Evolutionary conservation across 164 flowering plant genomes (phyloP).

Genomic region (Sextonia rubra): DNA sequence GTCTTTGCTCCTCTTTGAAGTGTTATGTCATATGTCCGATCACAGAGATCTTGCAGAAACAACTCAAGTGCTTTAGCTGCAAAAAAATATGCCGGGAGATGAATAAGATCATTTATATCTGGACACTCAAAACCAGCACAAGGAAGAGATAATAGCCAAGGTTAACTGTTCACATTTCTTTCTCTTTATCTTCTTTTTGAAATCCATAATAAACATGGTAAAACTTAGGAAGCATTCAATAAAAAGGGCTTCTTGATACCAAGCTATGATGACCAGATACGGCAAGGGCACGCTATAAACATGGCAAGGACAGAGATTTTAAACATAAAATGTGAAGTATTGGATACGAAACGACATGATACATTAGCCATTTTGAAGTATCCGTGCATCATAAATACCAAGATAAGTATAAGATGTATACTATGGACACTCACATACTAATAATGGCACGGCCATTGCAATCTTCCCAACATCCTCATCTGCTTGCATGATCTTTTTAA

Average conservation of each 20-base stretch:
- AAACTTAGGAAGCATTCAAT: background rate
- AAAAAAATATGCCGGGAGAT: background rate
- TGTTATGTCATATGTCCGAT: constrained; percentile 19
- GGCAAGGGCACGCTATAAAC: too few species aligned
- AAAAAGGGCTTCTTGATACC: background rate
- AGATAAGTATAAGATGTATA: constrained; percentile 4
- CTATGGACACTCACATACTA: constrained; percentile 14
- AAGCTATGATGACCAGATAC: too few species aligned
- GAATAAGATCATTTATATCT: background rate
- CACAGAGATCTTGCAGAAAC: constrained; percentile 20
- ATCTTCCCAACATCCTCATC: constrained; percentile 23
- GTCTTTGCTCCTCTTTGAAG: constrained; percentile 21
- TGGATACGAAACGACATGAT: too few species aligned
- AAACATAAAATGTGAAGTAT: too few species aligned
- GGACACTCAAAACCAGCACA: background rate
- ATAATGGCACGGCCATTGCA: constrained; percentile 18
- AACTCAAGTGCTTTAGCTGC: constrained; percentile 20
- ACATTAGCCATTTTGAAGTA: too few species aligned
- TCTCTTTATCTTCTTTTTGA: too few species aligned
- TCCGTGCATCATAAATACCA: too few species aligned
- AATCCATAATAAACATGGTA: too few species aligned
- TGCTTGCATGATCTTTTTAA: constrained; percentile 24
- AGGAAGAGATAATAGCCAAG: background rate
- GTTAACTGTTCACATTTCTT: background rate
- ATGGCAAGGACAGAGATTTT: too few species aligned